phyloP scores from a whole-genome alignment of 108 stramenopile genomes.

The Cafeteria roenbergensis region DNA sequence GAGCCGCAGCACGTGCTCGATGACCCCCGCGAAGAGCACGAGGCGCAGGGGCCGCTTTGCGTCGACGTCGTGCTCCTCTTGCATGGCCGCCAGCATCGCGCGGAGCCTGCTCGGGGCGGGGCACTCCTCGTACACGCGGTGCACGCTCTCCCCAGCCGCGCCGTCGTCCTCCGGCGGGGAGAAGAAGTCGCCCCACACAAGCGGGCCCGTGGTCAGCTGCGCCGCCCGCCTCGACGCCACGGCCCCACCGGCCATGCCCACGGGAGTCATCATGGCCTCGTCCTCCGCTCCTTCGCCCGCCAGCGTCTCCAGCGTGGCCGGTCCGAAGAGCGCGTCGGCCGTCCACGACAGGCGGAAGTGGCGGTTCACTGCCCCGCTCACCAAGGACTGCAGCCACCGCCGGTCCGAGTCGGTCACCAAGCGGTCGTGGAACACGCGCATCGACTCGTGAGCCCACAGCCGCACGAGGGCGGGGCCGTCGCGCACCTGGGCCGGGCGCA shows the following conservation, averaged over 20 bases:
- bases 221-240: not conserved
- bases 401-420: constrained; percentile 38
- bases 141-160: constrained; percentile 7
- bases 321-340: constrained; percentile 5
- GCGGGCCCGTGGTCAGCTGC: constrained; percentile 6
- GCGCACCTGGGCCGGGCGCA: constrained; percentile 13
- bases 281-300: not conserved
- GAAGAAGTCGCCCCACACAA: constrained; percentile 36
- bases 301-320: not conserved
- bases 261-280: not conserved
- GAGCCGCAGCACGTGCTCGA: constrained; percentile 42
- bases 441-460: constrained; percentile 41
- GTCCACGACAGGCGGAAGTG: constrained; percentile 20
- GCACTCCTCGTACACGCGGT: constrained; percentile 38
- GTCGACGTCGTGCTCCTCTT: constrained; percentile 38
- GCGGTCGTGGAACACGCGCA: constrained; percentile 44
- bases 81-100: constrained; percentile 39
- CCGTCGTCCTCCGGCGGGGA: constrained; percentile 25
- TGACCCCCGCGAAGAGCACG: constrained; percentile 45
- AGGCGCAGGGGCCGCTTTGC: constrained; percentile 41
- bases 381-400: constrained; percentile 31
- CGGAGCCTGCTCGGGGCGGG: constrained; percentile 15
- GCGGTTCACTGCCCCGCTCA: constrained; percentile 11
- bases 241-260: not conserved
- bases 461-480: constrained; percentile 14